Base-by-base conservation (phyloP, 2,329 filamentous ascomycete species). In the Aspergillus transmontanensis region DNA sequence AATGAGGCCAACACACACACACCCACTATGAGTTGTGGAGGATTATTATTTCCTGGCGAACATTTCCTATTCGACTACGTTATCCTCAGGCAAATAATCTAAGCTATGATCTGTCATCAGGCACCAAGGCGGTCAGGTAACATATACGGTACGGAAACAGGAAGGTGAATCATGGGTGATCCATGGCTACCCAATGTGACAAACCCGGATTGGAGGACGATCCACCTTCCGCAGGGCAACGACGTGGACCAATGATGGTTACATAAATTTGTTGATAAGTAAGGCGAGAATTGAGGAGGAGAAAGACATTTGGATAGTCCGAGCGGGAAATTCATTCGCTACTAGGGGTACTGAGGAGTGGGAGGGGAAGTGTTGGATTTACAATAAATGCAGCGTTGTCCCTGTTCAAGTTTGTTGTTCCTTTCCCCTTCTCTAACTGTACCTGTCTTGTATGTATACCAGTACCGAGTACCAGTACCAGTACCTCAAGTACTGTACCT, bases 181-280 rank as follows among this genome's bases (percentile, higher is more conserved):
- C 21, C 48, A 41, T 41, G 39, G 28, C 14, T 54, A 54, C 51
- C 51, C 28, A 55, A 39, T 23, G 6, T 55, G 21, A 54, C 32
- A 16, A 46, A 36, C 54, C 45, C 39, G 32, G 16, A 46, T 58
- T 59, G 39, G 43, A 41, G 51, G 21, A 39, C 36, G 30, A 53
- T 63, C 65, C 59, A 64, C 62, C 59, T 56, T 56, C 58, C 65
- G 58, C 23, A 43, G 26, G 48, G 4, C 16, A 45, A 59, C 59
- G 41, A 71, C 69, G 69, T 71, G 69, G 69, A 64, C 69, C 67
- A 69, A 69, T 70, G n/a, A 61, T 57, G 57, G 28, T n/a, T 26
- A 51, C 34, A 21, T 56, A 23, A 32, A 45, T 26, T 14, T 41
- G 23, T 21, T 55, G 58, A 50, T 28, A 58, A 34, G 36, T 45